Evolutionary conservation across 1,139 yeast genomes (phyloP).

Genomic region (Magnusiomyces magnusii): DNA sequence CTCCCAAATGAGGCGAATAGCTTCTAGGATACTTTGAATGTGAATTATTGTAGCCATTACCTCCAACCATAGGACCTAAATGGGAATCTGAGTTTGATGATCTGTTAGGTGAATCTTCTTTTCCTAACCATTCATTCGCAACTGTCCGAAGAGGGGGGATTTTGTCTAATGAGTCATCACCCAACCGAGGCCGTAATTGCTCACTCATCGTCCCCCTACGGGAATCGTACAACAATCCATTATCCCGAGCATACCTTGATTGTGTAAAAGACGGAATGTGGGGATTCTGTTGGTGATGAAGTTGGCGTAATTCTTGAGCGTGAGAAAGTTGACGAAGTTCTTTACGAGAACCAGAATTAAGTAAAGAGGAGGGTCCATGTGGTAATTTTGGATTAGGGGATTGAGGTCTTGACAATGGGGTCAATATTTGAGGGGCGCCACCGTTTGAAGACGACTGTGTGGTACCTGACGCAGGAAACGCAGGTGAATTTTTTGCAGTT

Average conservation of each 20-base stretch:
- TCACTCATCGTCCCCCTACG: slow-evolving; percentile 28
- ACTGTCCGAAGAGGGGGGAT: slow-evolving; percentile 28
- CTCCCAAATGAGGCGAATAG: background rate
- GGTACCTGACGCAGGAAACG: slow-evolving; percentile 9
- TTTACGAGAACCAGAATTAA: background rate
- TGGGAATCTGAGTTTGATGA: background rate
- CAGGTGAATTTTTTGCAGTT: background rate
- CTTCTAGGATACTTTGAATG: background rate
- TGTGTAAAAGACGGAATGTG: background rate
- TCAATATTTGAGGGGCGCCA: slow-evolving; percentile 21
- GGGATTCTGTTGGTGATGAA: background rate
- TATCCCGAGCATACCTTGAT: background rate
- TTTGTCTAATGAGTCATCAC: slow-evolving; percentile 28
- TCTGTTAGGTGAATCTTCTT: slow-evolving; percentile 1
- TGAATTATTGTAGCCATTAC: background rate
- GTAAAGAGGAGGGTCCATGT: background rate
- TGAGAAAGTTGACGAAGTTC: background rate
- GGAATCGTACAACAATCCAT: slow-evolving; percentile 7
- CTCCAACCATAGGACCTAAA: background rate
- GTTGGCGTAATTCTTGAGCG: background rate
- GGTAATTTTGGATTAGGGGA: slow-evolving; percentile 14
- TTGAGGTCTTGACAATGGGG: slow-evolving; percentile 28
- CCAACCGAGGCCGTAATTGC: slow-evolving; percentile 31
- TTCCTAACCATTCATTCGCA: background rate
- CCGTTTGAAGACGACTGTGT: background rate